phyloP scores from a whole-genome alignment of 2,329 filamentous ascomycete species.

The Penicillium crustosum region DNA sequence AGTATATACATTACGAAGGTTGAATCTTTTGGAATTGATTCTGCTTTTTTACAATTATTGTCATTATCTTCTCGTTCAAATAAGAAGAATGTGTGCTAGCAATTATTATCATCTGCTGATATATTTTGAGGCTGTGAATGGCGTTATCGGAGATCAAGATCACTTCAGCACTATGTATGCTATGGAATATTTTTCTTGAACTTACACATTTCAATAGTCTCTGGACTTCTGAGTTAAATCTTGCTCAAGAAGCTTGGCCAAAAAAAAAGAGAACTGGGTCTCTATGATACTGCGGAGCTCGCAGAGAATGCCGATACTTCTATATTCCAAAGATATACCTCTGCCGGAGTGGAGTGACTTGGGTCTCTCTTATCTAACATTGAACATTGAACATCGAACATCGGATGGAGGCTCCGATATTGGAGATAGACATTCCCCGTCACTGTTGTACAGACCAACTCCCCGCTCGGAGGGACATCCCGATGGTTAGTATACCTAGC shows the following conservation, averaged over 20 bases:
- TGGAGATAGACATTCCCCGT: conserved; percentile 4
- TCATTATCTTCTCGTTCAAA: neutral
- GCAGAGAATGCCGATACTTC: neutral
- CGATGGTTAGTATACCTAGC: conserved; percentile 6
- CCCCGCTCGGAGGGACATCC: conserved; percentile 3
- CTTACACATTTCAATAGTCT: neutral
- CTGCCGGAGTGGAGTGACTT: neutral
- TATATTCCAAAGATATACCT: neutral
- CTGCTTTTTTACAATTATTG: neutral
- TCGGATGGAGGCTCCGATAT: conserved; percentile 19
- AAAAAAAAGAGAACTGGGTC: neutral
- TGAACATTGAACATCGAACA: neutral
- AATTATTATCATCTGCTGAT: neutral
- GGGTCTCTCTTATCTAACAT: conserved; percentile 2
- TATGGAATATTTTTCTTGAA: neutral
- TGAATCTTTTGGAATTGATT: too few relatives aligned
- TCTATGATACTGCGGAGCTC: neutral
- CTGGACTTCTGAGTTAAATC: neutral
- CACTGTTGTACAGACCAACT: neutral
- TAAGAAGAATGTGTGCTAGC: neutral
- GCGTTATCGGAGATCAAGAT: neutral
- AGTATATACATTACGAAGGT: neutral
- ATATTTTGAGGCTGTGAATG: neutral
- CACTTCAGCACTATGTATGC: neutral
- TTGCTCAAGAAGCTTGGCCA: neutral